A percentile compares a stretch with the other conserved stretches of the same genome.
Evolutionary conservation across 306 rosid species (phyloP).

Genomic region (Quercus bicolor): DNA sequence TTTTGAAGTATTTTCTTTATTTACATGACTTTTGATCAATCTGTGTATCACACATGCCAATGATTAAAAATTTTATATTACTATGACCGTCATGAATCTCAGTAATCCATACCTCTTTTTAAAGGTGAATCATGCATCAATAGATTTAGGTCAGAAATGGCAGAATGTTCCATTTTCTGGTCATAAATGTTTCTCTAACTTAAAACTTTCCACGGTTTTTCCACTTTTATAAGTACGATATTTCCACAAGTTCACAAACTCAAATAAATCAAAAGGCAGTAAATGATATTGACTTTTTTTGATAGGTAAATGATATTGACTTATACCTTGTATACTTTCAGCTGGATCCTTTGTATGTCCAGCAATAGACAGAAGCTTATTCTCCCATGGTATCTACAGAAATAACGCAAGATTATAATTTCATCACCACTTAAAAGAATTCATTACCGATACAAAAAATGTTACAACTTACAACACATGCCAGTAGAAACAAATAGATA

Average conservation of each 20-base stretch:
- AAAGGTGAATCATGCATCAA: neutral
- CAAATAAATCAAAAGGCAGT: conserved; percentile 8
- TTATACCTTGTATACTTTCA: conserved; percentile 74
- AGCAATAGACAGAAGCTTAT: conserved; percentile 75
- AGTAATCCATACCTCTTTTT: neutral
- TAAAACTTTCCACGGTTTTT: neutral
- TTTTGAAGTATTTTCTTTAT: too few species aligned
- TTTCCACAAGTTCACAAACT: conserved; percentile 15
- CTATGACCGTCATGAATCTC: conserved; percentile 8
- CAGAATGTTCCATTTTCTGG: neutral
- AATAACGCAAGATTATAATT: neutral
- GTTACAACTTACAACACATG: neutral
- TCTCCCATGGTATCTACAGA: conserved; percentile 77
- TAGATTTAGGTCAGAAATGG: conserved; percentile 5
- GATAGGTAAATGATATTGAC: neutral
- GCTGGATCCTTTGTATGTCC: conserved; percentile 85
- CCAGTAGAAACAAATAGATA: neutral
- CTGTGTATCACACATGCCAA: too few species aligned
- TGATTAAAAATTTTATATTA: neutral
- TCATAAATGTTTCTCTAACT: conserved; percentile 1
- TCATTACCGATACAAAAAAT: neutral
- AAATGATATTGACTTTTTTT: neutral
- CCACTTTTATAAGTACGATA: neutral
- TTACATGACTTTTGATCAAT: too few species aligned
- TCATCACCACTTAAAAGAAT: neutral